These are phyloP conservation scores for Nicotiana knightiana DNA, from an alignment of 257 asterid genomes.

Conservation along the genomic window DNA sequence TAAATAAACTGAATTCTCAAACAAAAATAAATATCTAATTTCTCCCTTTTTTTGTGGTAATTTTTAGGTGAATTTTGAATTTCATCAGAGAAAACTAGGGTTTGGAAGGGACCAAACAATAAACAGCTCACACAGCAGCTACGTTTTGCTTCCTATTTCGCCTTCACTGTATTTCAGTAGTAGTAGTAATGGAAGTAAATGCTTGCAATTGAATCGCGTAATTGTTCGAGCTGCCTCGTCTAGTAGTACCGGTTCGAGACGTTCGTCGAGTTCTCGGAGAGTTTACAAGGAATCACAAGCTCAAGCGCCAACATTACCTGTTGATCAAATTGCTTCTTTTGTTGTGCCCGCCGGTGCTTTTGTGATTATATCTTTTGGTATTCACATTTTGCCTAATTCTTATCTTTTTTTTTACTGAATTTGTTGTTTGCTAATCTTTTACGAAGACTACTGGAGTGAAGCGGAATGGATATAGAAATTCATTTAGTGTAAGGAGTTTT, in stretches of 20 bases:
- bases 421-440: too few relatives aligned
- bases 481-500: too few relatives aligned
- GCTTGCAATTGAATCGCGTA: slow-evolving; percentile 25
- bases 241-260: slow-evolving; percentile 38
- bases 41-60: not conserved
- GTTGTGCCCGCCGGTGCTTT: slow-evolving; percentile 72
- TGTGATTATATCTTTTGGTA: slow-evolving; percentile 73
- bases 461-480: too few relatives aligned
- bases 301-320: slow-evolving; percentile 41
- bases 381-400: slow-evolving; percentile 9
- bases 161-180: slow-evolving; percentile 11
- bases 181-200: slow-evolving; percentile 24
- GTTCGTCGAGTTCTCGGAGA: slow-evolving; percentile 43
- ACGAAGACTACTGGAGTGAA: too few relatives aligned
- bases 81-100: not conserved
- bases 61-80: slow-evolving; percentile 34
- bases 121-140: slow-evolving; percentile 15
- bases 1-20: not conserved
- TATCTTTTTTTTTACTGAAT: not conserved
- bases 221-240: slow-evolving; percentile 36
- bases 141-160: slow-evolving; percentile 24
- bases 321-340: slow-evolving; percentile 45
- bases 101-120: not conserved
- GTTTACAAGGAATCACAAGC: slow-evolving; percentile 66
- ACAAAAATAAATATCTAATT: too few relatives aligned